Conservation (phyloP, 2,329 filamentous ascomycete species). For the Venturia nashicola region DNA sequence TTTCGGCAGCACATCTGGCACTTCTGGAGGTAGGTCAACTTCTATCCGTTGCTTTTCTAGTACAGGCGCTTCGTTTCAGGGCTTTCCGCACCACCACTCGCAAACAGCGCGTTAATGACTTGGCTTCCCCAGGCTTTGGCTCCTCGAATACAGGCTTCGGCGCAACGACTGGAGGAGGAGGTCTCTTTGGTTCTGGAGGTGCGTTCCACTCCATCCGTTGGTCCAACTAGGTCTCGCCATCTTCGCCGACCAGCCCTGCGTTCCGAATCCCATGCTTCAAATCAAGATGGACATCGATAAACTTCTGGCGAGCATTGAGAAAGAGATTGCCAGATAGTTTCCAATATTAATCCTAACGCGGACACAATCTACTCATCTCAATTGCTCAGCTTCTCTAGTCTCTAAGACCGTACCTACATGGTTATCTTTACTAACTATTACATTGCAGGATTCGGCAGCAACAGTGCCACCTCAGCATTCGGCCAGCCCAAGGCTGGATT, state of each 20-base stretch:
- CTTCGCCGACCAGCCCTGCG: neutral
- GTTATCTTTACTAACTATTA: neutral
- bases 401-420: neutral
- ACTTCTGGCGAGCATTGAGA: neutral
- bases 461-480: conserved; percentile 15
- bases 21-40: conserved; percentile 40
- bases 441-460: conserved; percentile 11
- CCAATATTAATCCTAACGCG: too few species aligned
- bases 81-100: conserved; percentile 11
- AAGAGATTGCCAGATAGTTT: too few species aligned
- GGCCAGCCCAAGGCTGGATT: conserved; percentile 14
- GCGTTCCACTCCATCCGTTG: conserved; percentile 6
- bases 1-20: conserved; percentile 27
- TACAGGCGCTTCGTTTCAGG: neutral
- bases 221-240: neutral
- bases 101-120: conserved; percentile 24
- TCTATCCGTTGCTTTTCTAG: conserved; percentile 13
- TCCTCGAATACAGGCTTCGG: conserved; percentile 20
- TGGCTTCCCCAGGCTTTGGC: conserved; percentile 27
- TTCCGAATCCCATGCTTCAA: too few species aligned
- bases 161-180: conserved; percentile 16
- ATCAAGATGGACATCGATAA: neutral
- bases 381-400: neutral
- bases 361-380: too few species aligned
- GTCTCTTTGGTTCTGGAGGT: conserved; percentile 20